Conservation (phyloP, 73 alveolate species). For the Stentor coeruleus region DNA sequence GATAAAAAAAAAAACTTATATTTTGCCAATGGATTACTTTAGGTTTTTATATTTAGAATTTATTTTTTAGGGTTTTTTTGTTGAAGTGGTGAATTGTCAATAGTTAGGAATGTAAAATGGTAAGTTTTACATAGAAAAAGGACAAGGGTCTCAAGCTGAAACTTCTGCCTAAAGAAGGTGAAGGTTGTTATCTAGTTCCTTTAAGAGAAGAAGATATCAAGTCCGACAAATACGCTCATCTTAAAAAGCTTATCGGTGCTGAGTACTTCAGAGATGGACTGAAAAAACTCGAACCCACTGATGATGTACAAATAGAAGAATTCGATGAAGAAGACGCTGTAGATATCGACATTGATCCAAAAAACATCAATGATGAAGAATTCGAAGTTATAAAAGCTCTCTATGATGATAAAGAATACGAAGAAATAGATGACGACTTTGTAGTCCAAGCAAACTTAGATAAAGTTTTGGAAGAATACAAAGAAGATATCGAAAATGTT, state of each 20-base stretch:
- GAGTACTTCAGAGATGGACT: background rate
- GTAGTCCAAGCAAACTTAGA: constrained; percentile 11
- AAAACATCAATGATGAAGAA: constrained; percentile 5
- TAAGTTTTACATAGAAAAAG: background rate
- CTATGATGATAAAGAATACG: background rate
- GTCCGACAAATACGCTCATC: background rate
- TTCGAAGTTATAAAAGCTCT: constrained; percentile 14
- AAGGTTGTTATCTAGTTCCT: constrained; percentile 9
- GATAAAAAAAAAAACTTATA: too few species aligned
- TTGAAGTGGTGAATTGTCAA: too few species aligned
- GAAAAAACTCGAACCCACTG: too few species aligned
- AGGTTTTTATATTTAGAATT: too few species aligned
- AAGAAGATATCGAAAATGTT: too few species aligned
- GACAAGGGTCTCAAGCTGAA: background rate
- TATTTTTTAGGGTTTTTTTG: too few species aligned
- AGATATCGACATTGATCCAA: constrained; percentile 24
- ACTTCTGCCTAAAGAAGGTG: constrained; percentile 5
- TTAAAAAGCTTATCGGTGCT: background rate
- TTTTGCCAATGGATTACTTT: too few species aligned
- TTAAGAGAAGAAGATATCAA: background rate
- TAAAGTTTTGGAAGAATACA: background rate
- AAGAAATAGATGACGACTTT: constrained; percentile 21
- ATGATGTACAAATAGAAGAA: background rate
- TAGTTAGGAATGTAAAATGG: too few species aligned
- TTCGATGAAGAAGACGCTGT: background rate